Base-by-base conservation (phyloP, 1,139 yeast genomes). In the Trichomonascaceae sp. region DNA sequence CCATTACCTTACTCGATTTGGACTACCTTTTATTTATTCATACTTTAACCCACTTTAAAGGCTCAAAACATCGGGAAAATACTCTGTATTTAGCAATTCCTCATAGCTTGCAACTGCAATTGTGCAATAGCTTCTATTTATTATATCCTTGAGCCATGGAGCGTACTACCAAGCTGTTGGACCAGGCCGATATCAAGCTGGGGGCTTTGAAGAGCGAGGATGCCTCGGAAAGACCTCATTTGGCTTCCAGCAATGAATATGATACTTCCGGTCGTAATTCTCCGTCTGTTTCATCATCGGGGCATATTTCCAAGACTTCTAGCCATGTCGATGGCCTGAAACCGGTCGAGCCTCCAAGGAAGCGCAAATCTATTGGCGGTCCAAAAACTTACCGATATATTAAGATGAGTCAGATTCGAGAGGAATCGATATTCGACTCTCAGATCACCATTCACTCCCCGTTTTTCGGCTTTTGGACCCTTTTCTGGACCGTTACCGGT, bases 391-490 rank as follows among this genome's bases (percentile, higher is more conserved):
- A 60, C 48, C 48, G 59, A 46, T 63, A 53, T 49, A 50, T 57
- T 38, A 61, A 60, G 47, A 27, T 63, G 46, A 58, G 63, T 45
- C 39, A 41, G 10, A 51, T 53, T 36, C 58, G 58, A 4, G 55
- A 53, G 18, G 54, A 57, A 8, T 61, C 65, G 27, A 61, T 65
- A 24, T 53, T 65, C 18, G 69, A 65, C 36, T 47, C 55, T 47
- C 59, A 64, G 46, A 58, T 63, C 1, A 61, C 70, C 61, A 52
- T 59, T 30, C 50, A 58, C 43, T 61, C 70, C 10, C 55, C 59
- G 5, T 70, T 71, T 51, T 69, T 65, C 50, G 75, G 75, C 19
- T 70, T 71, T 57, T 71, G 66, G 56, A 70, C 72, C 1, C 62
- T 71, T 55, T 66, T 70, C 55, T 70, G 74, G 74, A 62, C 70